Percentiles rank a stretch among this genome's conserved stretches.
Evolutionary conservation across 2,329 filamentous ascomycete species (phyloP).

Genomic region (Monilinia aucupariae): DNA sequence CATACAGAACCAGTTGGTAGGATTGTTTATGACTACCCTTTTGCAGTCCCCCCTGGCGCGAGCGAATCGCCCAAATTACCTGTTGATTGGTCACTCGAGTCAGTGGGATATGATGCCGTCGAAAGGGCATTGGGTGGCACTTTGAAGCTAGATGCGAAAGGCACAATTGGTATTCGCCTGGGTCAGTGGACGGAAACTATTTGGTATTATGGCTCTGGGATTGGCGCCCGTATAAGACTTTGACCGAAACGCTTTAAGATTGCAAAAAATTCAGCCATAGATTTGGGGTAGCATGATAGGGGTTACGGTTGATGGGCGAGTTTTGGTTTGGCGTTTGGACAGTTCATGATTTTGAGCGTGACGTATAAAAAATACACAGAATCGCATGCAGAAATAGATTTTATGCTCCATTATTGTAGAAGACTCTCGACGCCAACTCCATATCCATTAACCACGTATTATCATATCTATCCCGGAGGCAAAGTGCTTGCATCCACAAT

Average conservation of each 20-base stretch:
- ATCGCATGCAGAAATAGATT: conserved; percentile 18
- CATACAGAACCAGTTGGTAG: conserved; percentile 69
- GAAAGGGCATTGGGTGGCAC: conserved; percentile 72
- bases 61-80: conserved; percentile 71
- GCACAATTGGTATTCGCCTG: conserved; percentile 67
- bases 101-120: conserved; percentile 78
- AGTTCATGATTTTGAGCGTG: background rate
- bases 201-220: conserved; percentile 64
- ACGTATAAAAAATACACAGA: conserved; percentile 16
- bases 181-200: conserved; percentile 70
- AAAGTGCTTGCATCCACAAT: conserved; percentile 91
- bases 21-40: conserved; percentile 69
- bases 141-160: conserved; percentile 72
- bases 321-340: conserved; percentile 12
- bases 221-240: conserved; percentile 59
- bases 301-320: background rate
- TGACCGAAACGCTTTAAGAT: conserved; percentile 28
- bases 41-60: conserved; percentile 69
- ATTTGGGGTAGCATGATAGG: background rate
- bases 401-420: conserved; percentile 20
- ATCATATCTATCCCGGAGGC: conserved; percentile 67
- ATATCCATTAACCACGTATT: conserved; percentile 21
- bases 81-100: conserved; percentile 71
- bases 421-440: conserved; percentile 25
- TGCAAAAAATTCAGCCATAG: background rate